Evolutionary conservation across 2,329 filamentous ascomycete species (phyloP), one percentile per base, ranked within the genome.

Genomic region (Blastomyces emzantsi): DNA sequence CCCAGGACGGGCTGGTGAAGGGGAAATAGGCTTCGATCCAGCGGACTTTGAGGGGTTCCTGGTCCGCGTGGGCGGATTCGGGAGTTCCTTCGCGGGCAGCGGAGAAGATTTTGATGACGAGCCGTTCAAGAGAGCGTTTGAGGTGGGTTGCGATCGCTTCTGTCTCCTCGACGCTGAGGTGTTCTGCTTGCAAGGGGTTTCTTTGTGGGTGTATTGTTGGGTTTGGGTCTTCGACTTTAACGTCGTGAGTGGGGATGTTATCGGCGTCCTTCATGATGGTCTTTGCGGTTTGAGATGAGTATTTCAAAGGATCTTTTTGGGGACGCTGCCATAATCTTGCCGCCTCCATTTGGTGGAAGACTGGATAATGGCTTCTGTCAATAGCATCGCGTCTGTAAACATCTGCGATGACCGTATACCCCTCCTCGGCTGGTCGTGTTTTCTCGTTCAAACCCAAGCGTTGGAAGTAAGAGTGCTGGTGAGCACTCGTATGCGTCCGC

Each of bases 271-370:
- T 82, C 78, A 82, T 84, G 8, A 97, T 86, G 81, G 82, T 65
- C 76, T 79, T 62, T 79, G 81, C 55, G 83, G 84, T 73, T 79
- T 82, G 36, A 73, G 66, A 43, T 0, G 74, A 71, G 45, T 72
- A 66, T n/a, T 72, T 69, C 15, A 75, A 67, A 0, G 74, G 72
- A 17, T 74, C 66, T 4, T 64, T 67, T 9, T 66, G 64, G 2
- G 74, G 80, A 11, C 90, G 85, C 72, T 94, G 89, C 93, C 94
- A 99, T 62, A 92, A 88, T 69, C 89, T 83, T 9, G 93, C 93
- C 15, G 92, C 93, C 75, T 99, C 94, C 92, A 97, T 97, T 78
- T 99, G 94, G 77, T 99, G 94, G 76, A 99, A 99, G 64, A 96
- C 86, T 0, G 94, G 94, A 77, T 97, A 97, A 77, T 99, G 94